A percentile compares a stretch with the other conserved stretches of the same genome.
Conservation (phyloP, 2,329 filamentous ascomycete species). For the Epicoccum nigrum region DNA sequence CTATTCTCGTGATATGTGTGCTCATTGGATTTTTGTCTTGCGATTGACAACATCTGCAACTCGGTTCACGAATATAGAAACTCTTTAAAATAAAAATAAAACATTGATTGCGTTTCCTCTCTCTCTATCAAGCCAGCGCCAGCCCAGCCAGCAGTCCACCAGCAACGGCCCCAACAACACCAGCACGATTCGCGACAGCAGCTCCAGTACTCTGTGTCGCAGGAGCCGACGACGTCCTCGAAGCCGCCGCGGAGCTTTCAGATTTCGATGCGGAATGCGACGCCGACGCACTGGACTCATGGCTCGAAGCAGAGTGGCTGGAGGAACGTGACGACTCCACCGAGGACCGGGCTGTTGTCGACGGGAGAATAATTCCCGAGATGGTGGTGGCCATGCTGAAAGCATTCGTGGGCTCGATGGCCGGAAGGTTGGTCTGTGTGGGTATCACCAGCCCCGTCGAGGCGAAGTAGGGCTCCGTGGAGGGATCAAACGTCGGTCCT, state of each 20-base stretch:
- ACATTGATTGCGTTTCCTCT: no score
- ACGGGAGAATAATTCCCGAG: slow-evolving; percentile 2
- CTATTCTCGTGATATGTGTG: no score
- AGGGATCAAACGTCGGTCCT: slow-evolving; percentile 28
- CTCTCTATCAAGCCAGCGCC: slow-evolving; percentile 21
- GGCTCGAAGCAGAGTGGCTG: no score
- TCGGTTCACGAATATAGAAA: no score
- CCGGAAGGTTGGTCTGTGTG: slow-evolving; percentile 17
- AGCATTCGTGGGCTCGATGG: slow-evolving; percentile 6
- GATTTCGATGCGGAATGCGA: slow-evolving; percentile 4
- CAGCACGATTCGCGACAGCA: slow-evolving; percentile 22
- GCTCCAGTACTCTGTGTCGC: slow-evolving; percentile 26
- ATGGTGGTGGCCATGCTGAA: slow-evolving; percentile 18
- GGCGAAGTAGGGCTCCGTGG: slow-evolving; percentile 27
- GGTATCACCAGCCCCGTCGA: slow-evolving; percentile 24
- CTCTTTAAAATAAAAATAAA: no score
- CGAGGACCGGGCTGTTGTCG: slow-evolving; percentile 4
- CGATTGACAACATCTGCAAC: no score
- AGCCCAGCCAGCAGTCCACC: slow-evolving; percentile 32
- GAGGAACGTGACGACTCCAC: slow-evolving; percentile 4
- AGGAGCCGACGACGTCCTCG: slow-evolving; percentile 18
- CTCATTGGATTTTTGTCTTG: no score
- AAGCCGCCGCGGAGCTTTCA: slow-evolving; percentile 6
- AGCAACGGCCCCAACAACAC: slow-evolving; percentile 25
- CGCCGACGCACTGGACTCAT: slow-evolving; percentile 8